Percentiles rank a stretch among this genome's conserved stretches.
Evolutionary conservation across 352 stramenopile species (phyloP).

Genomic region (Globisporangium paddicum): DNA sequence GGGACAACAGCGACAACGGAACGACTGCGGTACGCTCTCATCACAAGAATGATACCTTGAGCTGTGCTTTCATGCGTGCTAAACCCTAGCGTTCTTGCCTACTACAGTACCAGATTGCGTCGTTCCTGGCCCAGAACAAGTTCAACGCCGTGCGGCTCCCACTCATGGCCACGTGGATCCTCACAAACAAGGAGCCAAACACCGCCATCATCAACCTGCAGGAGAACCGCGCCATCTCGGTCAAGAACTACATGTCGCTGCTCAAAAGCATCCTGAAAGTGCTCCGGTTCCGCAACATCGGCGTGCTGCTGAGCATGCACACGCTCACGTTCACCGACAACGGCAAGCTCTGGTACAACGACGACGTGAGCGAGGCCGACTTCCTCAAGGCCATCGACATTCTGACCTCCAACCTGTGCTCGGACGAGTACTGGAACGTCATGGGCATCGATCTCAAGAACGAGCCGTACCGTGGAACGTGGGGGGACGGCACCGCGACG

Average conservation of each 20-base stretch:
- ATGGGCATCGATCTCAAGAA: slow-evolving; percentile 41
- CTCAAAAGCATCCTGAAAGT: slow-evolving; percentile 51
- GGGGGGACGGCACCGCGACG: slow-evolving; percentile 21
- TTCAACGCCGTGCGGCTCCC: slow-evolving; percentile 73
- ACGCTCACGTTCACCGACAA: slow-evolving; percentile 43
- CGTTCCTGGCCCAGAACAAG: slow-evolving; percentile 65
- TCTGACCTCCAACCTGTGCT: slow-evolving; percentile 24
- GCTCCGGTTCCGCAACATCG: slow-evolving; percentile 51
- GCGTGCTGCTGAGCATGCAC: slow-evolving; percentile 59
- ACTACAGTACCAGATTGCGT: slow-evolving; percentile 51
- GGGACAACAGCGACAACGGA: slow-evolving; percentile 65
- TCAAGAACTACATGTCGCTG: slow-evolving; percentile 45
- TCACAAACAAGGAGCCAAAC: slow-evolving; percentile 52
- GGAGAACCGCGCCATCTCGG: slow-evolving; percentile 54
- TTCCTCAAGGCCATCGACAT: slow-evolving; percentile 31
- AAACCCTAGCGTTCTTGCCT: neutral
- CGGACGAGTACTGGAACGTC: slow-evolving; percentile 33
- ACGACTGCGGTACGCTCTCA: slow-evolving; percentile 45
- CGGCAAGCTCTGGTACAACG: slow-evolving; percentile 42
- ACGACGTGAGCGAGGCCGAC: slow-evolving; percentile 18
- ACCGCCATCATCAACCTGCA: slow-evolving; percentile 39
- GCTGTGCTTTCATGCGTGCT: neutral
- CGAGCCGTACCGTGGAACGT: slow-evolving; percentile 28
- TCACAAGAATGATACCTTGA: neutral
- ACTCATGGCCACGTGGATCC: slow-evolving; percentile 53